Percentiles rank a stretch among this genome's conserved stretches.
Evolutionary conservation across 345 rosid genomes (phyloP).

Genomic region (Eucalyptus sp.): DNA sequence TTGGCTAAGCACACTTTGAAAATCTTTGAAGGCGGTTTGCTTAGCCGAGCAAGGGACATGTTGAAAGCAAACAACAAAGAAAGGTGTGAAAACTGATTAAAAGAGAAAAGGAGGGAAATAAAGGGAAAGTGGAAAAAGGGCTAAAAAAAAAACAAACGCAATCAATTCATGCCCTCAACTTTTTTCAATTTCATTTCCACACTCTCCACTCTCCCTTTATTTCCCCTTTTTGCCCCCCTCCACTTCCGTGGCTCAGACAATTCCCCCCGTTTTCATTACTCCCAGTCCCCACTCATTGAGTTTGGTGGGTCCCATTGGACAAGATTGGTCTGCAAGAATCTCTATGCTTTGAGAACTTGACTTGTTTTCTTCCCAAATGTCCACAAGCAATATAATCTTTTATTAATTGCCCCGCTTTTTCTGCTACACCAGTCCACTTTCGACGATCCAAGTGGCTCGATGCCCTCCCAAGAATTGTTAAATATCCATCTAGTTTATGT

Average conservation of each 20-base stretch:
- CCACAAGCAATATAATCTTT: neutral
- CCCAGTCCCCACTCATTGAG: neutral
- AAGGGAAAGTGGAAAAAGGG: neutral
- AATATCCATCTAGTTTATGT: neutral
- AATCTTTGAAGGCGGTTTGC: neutral
- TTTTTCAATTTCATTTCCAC: neutral
- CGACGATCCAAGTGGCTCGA: neutral
- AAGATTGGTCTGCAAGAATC: neutral
- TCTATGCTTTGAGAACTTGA: neutral
- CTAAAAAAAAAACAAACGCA: neutral
- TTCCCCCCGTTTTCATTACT: neutral
- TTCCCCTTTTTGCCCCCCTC: neutral
- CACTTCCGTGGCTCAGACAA: neutral
- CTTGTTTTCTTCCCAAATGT: neutral
- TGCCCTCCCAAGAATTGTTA: neutral
- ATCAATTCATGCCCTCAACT: neutral
- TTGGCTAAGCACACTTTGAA: neutral
- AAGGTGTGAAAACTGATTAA: neutral
- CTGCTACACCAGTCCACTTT: neutral
- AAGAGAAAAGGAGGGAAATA: neutral
- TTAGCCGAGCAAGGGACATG: neutral
- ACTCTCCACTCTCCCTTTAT: neutral
- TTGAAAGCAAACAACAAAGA: neutral
- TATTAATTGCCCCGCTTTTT: neutral
- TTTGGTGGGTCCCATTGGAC: neutral